Base-by-base conservation (phyloP, 306 rosid species). In the Fagus crenata region DNA sequence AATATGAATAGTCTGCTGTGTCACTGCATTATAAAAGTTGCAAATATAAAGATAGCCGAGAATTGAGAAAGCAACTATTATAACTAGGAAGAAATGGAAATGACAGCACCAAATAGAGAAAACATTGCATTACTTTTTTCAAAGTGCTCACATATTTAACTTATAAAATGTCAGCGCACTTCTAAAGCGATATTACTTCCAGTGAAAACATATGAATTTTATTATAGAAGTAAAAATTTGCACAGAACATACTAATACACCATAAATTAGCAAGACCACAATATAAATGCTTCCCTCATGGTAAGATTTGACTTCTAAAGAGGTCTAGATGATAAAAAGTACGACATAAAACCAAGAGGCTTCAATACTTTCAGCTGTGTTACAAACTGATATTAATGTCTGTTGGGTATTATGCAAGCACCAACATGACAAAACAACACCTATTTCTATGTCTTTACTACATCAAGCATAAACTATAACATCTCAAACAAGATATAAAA, bases 401-500 rank as follows among this genome's bases (percentile, higher is more conserved):
- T 56, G 31, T 22, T 2, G 14, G 18, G 22, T 2, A 56, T 56
- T 22, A 7, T 56, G 6, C 7, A 22, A 56, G 13, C 32, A 56
- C 63, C 63, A 22, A 2, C 63, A 56, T 22, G 63, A 7, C 28
- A 22, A 22, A 22, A 22, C 51, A 9, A 7, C 51, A 9, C 51
- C 51, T 22, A 46, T 7, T 46, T 46, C 51, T 14, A 9, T 46
- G 14, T 14, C 46, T 61, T 40, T 65, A 32, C 11, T 70, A 40
- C 58, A 75, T 63, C 69, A 71, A 75, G 75, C 53, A 67, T 59
- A 40, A 3, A 67, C 18, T 11, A 33, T 61, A 22, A 32, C 40
- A 53, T 75, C 64, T 54, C 7, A 51, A 35, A 18, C 37, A 14
- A 13, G 17, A 77, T 22, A 17, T 28, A 61, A 41, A 22, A 18